Conservation (phyloP, 176 grass and related monocot species). For the Triticum urartu region DNA sequence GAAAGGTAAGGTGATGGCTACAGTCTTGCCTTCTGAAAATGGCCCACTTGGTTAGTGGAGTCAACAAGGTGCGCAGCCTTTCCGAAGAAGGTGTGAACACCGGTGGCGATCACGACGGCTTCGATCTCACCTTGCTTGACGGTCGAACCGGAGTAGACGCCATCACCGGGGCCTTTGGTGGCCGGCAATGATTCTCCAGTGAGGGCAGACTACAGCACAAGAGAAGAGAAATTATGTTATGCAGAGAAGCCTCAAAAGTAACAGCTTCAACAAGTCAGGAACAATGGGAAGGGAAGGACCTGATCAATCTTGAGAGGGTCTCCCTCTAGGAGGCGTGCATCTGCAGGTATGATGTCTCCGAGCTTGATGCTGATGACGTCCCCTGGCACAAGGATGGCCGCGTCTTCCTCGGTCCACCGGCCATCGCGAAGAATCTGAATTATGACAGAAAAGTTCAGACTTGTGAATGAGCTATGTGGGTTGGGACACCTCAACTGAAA, state of each 20-base stretch:
- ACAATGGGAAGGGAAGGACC: slow-evolving; percentile 28
- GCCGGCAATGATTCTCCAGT: slow-evolving; percentile 72
- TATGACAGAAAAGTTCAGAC: neutral
- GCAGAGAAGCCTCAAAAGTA: neutral
- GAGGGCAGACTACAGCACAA: slow-evolving; percentile 53
- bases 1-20: neutral
- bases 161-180: slow-evolving; percentile 70
- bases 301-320: slow-evolving; percentile 89
- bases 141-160: slow-evolving; percentile 80
- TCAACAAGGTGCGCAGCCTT: slow-evolving; percentile 86
- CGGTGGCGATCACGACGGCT: slow-evolving; percentile 73
- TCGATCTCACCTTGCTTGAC: slow-evolving; percentile 78
- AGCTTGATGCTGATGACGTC: slow-evolving; percentile 74
- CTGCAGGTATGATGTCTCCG: slow-evolving; percentile 74
- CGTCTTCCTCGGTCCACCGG: slow-evolving; percentile 62
- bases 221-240: neutral
- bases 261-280: neutral
- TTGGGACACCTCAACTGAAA: neutral
- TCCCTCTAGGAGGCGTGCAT: slow-evolving; percentile 74
- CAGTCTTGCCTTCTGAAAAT: slow-evolving; percentile 70
- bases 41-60: slow-evolving; percentile 79
- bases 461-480: neutral
- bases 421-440: slow-evolving; percentile 58
- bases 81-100: slow-evolving; percentile 85
- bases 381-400: slow-evolving; percentile 70